phyloP scores from a whole-genome alignment of 2,329 filamentous ascomycete species.

The Exophiala phaeomuriformis region DNA sequence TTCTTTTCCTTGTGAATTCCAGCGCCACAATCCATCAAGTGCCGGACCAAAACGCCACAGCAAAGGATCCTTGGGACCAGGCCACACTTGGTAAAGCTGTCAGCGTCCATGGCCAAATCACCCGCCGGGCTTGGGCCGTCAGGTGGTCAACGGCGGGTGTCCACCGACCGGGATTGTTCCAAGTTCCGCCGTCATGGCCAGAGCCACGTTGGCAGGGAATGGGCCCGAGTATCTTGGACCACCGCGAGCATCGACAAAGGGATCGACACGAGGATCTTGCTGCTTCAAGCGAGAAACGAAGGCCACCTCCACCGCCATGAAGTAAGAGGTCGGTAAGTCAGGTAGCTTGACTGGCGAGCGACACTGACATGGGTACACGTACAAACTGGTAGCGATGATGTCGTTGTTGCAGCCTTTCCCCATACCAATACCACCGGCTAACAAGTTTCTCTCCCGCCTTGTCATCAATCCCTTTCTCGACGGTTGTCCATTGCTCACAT shows the following conservation, averaged over 20 bases:
- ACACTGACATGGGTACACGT: not conserved
- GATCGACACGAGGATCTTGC: slow-evolving; percentile 10
- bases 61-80: not conserved
- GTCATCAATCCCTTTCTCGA: not conserved
- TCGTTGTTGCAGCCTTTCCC: slow-evolving; percentile 13
- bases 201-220: not conserved
- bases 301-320: not conserved
- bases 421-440: not conserved
- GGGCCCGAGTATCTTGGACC: slow-evolving; percentile 9
- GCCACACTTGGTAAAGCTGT: not conserved
- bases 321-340: too few species aligned
- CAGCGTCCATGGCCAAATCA: not conserved
- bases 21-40: not conserved
- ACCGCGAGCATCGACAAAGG: slow-evolving; percentile 2
- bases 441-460: slow-evolving; percentile 7
- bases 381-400: slow-evolving; percentile 13
- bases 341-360: not conserved
- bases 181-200: slow-evolving; percentile 11
- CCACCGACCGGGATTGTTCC: slow-evolving; percentile 19
- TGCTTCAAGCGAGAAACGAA: slow-evolving; percentile 7
- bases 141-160: slow-evolving; percentile 3
- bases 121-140: not conserved
- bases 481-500: not conserved
- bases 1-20: too few species aligned
- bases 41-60: not conserved